Conservation (phyloP, 371 early-diverging fungal genomes). For the Thermomucor indicae-seudaticae region DNA sequence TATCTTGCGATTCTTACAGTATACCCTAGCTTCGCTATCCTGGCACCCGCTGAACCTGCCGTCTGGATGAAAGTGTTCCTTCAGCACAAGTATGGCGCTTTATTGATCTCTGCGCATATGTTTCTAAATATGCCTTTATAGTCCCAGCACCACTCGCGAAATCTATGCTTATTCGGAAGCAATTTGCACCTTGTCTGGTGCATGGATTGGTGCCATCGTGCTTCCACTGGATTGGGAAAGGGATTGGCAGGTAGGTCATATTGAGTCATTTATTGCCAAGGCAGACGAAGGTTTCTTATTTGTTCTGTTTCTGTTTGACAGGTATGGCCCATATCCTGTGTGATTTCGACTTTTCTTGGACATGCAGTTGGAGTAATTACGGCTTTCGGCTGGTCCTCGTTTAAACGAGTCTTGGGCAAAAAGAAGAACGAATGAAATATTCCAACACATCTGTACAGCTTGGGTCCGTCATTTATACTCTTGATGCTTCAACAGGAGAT, state of each 20-base stretch:
- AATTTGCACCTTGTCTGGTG: constrained; percentile 36
- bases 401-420: constrained; percentile 36
- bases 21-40: constrained; percentile 25
- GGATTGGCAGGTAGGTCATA: constrained; percentile 46
- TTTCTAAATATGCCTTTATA: constrained; percentile 3
- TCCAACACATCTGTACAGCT: no score
- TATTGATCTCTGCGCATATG: background rate
- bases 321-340: constrained; percentile 49
- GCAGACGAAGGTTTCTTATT: background rate
- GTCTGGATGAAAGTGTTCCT: constrained; percentile 34
- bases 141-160: constrained; percentile 34
- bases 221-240: constrained; percentile 50
- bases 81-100: constrained; percentile 32
- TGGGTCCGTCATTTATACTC: no score
- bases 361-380: constrained; percentile 41
- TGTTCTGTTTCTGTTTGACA: background rate
- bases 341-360: constrained; percentile 43
- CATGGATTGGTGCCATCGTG: constrained; percentile 52
- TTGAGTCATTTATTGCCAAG: background rate
- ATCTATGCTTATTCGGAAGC: constrained; percentile 44
- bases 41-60: constrained; percentile 13
- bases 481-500: no score
- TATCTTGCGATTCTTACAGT: constrained; percentile 36
- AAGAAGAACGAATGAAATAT: constrained; percentile 38
- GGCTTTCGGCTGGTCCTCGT: constrained; percentile 37